Base-by-base conservation (phyloP, 805 yeast species). In the Teunomyces aglyptinius region DNA sequence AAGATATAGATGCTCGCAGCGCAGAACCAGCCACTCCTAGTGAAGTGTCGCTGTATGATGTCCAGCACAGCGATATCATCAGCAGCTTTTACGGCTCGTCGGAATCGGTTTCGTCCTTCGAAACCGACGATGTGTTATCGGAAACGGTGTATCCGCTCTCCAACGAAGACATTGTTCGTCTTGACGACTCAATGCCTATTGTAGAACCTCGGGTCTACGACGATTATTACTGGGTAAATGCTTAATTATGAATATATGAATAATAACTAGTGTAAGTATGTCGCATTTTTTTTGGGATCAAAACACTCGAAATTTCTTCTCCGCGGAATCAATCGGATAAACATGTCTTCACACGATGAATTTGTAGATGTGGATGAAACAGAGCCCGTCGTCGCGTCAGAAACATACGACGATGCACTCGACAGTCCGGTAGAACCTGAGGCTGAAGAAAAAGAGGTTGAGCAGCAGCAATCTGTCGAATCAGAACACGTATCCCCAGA, bases 171-270 rank as follows among this genome's bases (percentile, higher is more conserved):
- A 58, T 56, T 43, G 57, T 54, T 19, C 42, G 55, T 11, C 27
- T 51, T 20, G 51, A 44, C 26, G 20, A 13, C n/a, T 18, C 33
- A 22, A 35, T 35, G 6, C 29, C 33, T 5, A 45, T 46, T 8
- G 44, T 16, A 28, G 39, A 36, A 19, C 49, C 49, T 10, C 28
- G 8, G 10, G 44, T 20, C 12, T 27, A 32, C 10, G 60, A 56
- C 39, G 60, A 57, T 20, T 55, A 43, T 44, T 57, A 58, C 44
- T 58, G 60, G 59, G 57, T 51, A 19, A 46, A 52, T 41, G 49
- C 52, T 24, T 49, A 33, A 41, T 18, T n/a, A 35, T 35, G 24
- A 18, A 35, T 20, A 35, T 20, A 35, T 35, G 24, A 35, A 16
- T 5, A 35, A 27, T n/a, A n/a, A 16, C 11, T 13, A 8, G n/a